Conservation (phyloP, 257 asterid species). For the Perilla frutescens region DNA sequence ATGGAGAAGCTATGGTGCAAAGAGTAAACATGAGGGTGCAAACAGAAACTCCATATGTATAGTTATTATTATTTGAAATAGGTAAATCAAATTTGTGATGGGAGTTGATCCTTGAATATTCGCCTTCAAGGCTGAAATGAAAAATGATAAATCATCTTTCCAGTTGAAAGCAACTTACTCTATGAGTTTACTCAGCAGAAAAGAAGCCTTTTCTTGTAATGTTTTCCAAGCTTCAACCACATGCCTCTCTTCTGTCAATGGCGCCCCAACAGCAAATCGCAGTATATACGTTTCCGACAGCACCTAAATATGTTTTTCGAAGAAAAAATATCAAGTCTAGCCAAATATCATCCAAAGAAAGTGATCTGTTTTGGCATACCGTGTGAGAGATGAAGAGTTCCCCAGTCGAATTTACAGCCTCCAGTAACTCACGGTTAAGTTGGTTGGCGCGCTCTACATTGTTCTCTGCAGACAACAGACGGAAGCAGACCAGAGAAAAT, state of each 20-base stretch:
- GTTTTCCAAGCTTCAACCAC: slow-evolving; percentile 73
- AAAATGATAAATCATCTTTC: not conserved
- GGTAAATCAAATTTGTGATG: no score
- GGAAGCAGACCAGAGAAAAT: slow-evolving; percentile 84
- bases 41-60: no score
- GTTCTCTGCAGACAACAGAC: slow-evolving; percentile 52
- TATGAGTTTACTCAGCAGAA: slow-evolving; percentile 36
- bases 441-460: slow-evolving; percentile 53
- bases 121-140: not conserved
- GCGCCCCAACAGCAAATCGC: slow-evolving; percentile 83
- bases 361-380: slow-evolving; percentile 41
- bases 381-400: slow-evolving; percentile 88
- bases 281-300: slow-evolving; percentile 61
- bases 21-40: no score
- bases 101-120: not conserved
- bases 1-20: no score
- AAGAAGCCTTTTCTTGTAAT: slow-evolving; percentile 72
- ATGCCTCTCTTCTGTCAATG: slow-evolving; percentile 85
- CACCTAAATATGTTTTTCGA: slow-evolving; percentile 44
- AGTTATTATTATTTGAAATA: no score
- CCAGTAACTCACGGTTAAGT: slow-evolving; percentile 71
- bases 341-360: not conserved
- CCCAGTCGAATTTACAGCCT: slow-evolving; percentile 82
- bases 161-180: slow-evolving; percentile 6
- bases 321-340: not conserved